Evolutionary conservation across 345 rosid species (phyloP).

Genomic region (Syzygium aromaticum): DNA sequence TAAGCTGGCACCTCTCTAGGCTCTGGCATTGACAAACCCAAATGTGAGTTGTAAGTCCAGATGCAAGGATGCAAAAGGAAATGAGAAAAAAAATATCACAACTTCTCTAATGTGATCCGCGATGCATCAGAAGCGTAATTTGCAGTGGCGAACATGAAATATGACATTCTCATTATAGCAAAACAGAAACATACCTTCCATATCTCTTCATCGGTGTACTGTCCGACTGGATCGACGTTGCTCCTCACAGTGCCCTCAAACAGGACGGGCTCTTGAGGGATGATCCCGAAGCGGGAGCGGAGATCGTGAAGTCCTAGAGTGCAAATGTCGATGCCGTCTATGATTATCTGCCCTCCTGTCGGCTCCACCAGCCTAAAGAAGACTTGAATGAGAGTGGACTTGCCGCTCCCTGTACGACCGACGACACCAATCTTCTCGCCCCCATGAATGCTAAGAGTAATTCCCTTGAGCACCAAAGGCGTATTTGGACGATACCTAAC

Average conservation of each 20-base stretch:
- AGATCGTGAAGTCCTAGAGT: constrained; percentile 82
- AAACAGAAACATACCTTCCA: constrained; percentile 53
- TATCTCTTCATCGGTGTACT: constrained; percentile 73
- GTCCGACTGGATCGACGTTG: constrained; percentile 80
- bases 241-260: constrained; percentile 96
- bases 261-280: constrained; percentile 95
- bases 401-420: constrained; percentile 96
- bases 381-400: constrained; percentile 86
- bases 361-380: constrained; percentile 92
- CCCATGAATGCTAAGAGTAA: constrained; percentile 60
- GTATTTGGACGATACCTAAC: constrained; percentile 86
- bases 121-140: background rate
- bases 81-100: background rate
- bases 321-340: constrained; percentile 78
- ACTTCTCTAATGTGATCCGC: background rate
- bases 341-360: constrained; percentile 61
- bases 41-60: background rate
- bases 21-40: constrained; percentile 30
- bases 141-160: background rate
- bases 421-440: constrained; percentile 92
- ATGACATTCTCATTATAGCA: background rate
- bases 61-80: background rate
- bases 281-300: constrained; percentile 87
- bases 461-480: constrained; percentile 82
- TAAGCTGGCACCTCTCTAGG: constrained; percentile 88